Evolutionary conservation across 2,329 filamentous ascomycete genomes (phyloP), one percentile per base, ranked within the genome.

Genomic region (Sporothrix brunneoviolacea): DNA sequence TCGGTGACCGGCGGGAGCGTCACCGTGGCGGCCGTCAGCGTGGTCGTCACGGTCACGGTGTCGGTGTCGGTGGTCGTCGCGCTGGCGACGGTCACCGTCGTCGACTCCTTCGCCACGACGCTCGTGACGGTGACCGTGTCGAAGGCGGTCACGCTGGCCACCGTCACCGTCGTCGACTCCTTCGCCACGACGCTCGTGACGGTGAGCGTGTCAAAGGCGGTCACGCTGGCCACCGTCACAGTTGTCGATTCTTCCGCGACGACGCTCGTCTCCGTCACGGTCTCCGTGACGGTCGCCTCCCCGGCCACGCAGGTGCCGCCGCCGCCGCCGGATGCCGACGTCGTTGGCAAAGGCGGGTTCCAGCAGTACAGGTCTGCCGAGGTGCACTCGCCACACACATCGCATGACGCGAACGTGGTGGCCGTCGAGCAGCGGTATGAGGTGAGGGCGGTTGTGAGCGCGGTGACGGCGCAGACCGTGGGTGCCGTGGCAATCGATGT

Each of bases 331-430:
- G n/a, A n/a, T n/a, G n/a, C n/a, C n/a, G n/a, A n/a, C 15, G 24
- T 21, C 6, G 28, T 7, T 15, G 12, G 33, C 7, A 10, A 5
- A 21, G 48, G 21, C 22, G 46, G 48, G 4, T 18, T 24, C 40
- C 41, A 50, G 40, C 48, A 50, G 38, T 37, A 50, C 4, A 40
- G 44, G n/a, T 28, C 21, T 4, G 48, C 18, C 22, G 30, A 16
- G 15, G 21, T 16, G 28, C 16, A 28, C 15, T 22, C 15, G 21
- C 35, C 4, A 12, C 28, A 40, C 38, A 27, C 21, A 16, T 40
- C 19, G 19, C 15, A 33, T 3, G 39, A 38, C 15, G 38, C 32
- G 13, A 35, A 44, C 7, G 30, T 52, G 8, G 33, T 48, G 8
- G 50, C 13, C 13, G 21, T 42, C 7, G 40, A 38, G 40, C 39